phyloP scores from a whole-genome alignment of 352 stramenopile species.

The Pilasporangium apinafurcum region DNA sequence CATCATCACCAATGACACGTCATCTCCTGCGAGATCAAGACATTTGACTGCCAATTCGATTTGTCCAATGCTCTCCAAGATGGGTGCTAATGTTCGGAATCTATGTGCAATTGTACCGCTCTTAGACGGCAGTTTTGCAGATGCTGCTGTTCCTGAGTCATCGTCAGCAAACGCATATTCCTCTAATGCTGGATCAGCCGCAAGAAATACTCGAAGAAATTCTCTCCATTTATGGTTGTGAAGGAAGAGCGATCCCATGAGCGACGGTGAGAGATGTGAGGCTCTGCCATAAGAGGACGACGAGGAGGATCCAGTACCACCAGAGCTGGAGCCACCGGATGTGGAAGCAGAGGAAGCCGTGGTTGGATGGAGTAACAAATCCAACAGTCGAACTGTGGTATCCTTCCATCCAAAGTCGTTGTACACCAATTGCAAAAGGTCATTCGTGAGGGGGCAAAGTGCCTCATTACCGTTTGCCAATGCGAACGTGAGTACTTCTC shows the following conservation, averaged over 20 bases:
- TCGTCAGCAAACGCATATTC: constrained; percentile 61
- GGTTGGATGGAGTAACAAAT: constrained; percentile 20
- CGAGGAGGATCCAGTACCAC: constrained; percentile 1
- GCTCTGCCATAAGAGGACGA: constrained; percentile 36
- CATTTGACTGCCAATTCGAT: constrained; percentile 46
- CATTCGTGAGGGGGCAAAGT: constrained; percentile 37
- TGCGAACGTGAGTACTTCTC: constrained; percentile 51
- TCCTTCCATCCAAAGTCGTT: constrained; percentile 56
- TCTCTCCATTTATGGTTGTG: constrained; percentile 50
- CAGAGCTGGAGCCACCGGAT: background rate
- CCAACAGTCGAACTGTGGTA: constrained; percentile 34
- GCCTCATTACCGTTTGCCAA: constrained; percentile 29
- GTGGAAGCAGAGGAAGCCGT: constrained; percentile 1
- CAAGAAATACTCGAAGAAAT: constrained; percentile 39
- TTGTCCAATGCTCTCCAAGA: constrained; percentile 52
- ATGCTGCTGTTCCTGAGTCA: constrained; percentile 10
- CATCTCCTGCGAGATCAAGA: constrained; percentile 65
- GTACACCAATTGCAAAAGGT: constrained; percentile 33
- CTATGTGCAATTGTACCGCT: constrained; percentile 25
- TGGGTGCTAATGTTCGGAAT: constrained; percentile 30
- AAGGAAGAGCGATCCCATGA: constrained; percentile 44
- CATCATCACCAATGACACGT: constrained; percentile 52
- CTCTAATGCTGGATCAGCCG: constrained; percentile 46
- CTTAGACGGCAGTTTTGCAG: constrained; percentile 58
- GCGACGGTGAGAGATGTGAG: constrained; percentile 24